A percentile compares a stretch with the other conserved stretches of the same genome.
phyloP scores from a whole-genome alignment of 805 yeast genomes.

The Nakazawaea ishiwadae region DNA sequence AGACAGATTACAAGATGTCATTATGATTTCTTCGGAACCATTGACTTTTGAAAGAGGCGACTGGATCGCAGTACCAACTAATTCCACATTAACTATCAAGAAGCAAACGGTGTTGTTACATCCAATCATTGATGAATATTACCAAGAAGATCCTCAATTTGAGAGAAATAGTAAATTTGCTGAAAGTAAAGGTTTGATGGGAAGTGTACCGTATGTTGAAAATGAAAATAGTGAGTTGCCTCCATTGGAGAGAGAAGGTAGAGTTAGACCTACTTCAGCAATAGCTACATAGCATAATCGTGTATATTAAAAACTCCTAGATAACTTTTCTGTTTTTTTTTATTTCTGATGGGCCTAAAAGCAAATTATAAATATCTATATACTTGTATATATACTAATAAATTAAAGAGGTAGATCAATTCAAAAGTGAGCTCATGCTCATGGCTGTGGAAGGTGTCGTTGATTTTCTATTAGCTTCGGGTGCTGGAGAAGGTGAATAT shows the following conservation, averaged over 20 bases:
- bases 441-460: conserved; percentile 3
- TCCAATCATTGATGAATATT: conserved; percentile 88
- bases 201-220: conserved; percentile 74
- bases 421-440: conserved; percentile 11
- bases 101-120: conserved; percentile 85
- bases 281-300: not conserved
- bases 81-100: conserved; percentile 75
- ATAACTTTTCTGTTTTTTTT: no score
- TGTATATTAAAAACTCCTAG: no score
- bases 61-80: conserved; percentile 96
- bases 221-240: conserved; percentile 54
- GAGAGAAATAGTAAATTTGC: conserved; percentile 78
- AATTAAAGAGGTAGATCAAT: no score
- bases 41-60: conserved; percentile 94
- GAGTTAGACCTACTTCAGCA: conserved; percentile 18
- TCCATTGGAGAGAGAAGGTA: conserved; percentile 75
- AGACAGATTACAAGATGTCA: conserved; percentile 88
- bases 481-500: not conserved
- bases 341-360: no score
- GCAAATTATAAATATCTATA: conserved; percentile 1
- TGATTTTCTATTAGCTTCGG: not conserved
- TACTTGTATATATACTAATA: not conserved
- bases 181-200: conserved; percentile 88
- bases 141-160: conserved; percentile 62
- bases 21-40: conserved; percentile 95